Conservation (phyloP, 345 rosid genomes). For the Bruguiera gymnorhiza region DNA sequence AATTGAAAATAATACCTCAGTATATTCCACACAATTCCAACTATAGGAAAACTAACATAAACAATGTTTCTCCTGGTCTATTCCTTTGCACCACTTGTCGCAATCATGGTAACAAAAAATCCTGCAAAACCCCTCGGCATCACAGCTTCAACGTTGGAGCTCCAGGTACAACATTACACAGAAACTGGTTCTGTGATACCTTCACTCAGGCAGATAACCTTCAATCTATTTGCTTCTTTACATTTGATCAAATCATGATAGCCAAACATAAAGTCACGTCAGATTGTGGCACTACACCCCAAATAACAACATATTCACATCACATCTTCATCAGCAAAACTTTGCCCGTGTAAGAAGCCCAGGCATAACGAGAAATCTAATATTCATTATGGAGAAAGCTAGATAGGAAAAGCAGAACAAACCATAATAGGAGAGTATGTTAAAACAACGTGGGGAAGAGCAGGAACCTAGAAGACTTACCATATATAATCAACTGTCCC, state of each 20-base stretch:
- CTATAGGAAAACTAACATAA: neutral
- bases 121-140: neutral
- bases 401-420: no score
- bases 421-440: neutral
- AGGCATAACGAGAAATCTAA: neutral
- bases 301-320: no score
- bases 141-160: neutral
- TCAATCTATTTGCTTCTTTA: no score
- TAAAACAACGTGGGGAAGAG: neutral
- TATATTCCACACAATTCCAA: neutral
- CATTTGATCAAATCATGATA: no score
- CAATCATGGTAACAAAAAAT: neutral
- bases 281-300: conserved; percentile 1
- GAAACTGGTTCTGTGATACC: neutral
- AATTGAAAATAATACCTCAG: neutral
- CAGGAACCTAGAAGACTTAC: conserved; percentile 33
- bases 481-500: conserved; percentile 97
- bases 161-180: neutral
- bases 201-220: no score
- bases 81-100: neutral
- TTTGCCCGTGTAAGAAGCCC: neutral
- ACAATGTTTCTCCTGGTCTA: neutral
- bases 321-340: neutral
- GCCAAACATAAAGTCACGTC: no score
- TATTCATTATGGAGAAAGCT: no score